Evolutionary conservation across 2,329 filamentous ascomycete genomes (phyloP).

Genomic region (Alternaria sp.): DNA sequence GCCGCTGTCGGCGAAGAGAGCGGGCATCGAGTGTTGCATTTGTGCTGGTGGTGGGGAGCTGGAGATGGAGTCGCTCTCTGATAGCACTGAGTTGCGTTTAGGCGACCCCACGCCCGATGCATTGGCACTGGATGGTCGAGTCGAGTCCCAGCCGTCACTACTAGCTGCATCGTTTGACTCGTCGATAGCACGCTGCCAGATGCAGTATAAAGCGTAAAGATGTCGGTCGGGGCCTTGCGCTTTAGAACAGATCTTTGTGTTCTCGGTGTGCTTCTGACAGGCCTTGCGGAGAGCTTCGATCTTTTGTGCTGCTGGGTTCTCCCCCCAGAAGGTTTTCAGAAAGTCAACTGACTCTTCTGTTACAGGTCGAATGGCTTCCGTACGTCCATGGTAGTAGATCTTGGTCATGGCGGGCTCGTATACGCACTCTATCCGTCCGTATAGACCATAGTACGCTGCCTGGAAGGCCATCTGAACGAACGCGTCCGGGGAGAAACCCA

Average conservation of each 20-base stretch:
- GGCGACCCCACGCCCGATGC: constrained; percentile 63
- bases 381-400: constrained; percentile 88
- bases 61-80: constrained; percentile 58
- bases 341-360: constrained; percentile 86
- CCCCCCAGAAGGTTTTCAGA: constrained; percentile 92
- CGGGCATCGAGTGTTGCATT: constrained; percentile 67
- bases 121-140: constrained; percentile 62
- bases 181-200: constrained; percentile 91
- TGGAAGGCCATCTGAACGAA: constrained; percentile 99
- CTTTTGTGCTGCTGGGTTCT: constrained; percentile 82
- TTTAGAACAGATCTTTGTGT: constrained; percentile 85
- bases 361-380: constrained; percentile 89
- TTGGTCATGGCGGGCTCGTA: constrained; percentile 99
- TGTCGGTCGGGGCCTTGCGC: constrained; percentile 92
- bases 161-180: constrained; percentile 68
- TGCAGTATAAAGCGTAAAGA: constrained; percentile 89
- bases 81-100: constrained; percentile 61
- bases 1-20: constrained; percentile 84
- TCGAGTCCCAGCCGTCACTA: constrained; percentile 61
- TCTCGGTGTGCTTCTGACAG: constrained; percentile 80
- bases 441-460: constrained; percentile 95
- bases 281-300: constrained; percentile 85
- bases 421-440: constrained; percentile 90
- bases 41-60: constrained; percentile 63
- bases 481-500: constrained; percentile 95